phyloP scores from a whole-genome alignment of 2,329 filamentous ascomycete genomes.

The Emmonsia crescens region DNA sequence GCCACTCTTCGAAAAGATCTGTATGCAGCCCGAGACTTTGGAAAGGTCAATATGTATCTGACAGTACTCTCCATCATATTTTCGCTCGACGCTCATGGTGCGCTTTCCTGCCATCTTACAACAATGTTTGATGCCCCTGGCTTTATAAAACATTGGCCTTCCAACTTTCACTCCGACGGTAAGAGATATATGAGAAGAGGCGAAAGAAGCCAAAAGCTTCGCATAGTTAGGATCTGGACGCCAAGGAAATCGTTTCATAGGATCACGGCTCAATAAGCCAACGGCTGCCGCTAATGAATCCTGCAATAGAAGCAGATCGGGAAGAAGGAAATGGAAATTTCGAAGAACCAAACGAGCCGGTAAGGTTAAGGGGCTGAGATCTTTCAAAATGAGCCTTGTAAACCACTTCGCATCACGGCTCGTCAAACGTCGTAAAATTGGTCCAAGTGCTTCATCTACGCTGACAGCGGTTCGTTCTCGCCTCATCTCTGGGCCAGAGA shows the following conservation, averaged over 20 bases:
- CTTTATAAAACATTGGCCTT: constrained; percentile 54
- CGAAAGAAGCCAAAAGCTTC: constrained; percentile 21
- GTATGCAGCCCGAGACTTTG: constrained; percentile 46
- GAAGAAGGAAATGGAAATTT: constrained; percentile 58
- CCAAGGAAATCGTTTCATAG: constrained; percentile 27
- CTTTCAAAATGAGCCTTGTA: constrained; percentile 67
- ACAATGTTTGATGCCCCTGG: constrained; percentile 63
- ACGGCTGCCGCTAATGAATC: constrained; percentile 55
- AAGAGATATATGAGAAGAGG: constrained; percentile 41
- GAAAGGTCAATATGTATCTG: constrained; percentile 70
- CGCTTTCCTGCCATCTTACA: constrained; percentile 50
- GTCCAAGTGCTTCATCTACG: constrained; percentile 40
- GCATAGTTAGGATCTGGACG: constrained; percentile 24
- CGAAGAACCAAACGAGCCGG: constrained; percentile 46
- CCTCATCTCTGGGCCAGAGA: constrained; percentile 57
- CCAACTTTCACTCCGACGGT: constrained; percentile 53
- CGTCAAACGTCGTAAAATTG: constrained; percentile 49
- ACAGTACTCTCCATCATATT: constrained; percentile 83
- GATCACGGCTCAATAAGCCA: constrained; percentile 37
- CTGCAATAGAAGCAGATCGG: constrained; percentile 58
- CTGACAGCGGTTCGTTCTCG: constrained; percentile 26
- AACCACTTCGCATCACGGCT: constrained; percentile 78
- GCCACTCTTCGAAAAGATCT: constrained; percentile 85
- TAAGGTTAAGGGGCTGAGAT: constrained; percentile 56
- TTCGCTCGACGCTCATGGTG: constrained; percentile 64